These are phyloP conservation scores for Cytospora piceicola DNA, from an alignment of 2,329 filamentous ascomycete species.

Conservation along the genomic window DNA sequence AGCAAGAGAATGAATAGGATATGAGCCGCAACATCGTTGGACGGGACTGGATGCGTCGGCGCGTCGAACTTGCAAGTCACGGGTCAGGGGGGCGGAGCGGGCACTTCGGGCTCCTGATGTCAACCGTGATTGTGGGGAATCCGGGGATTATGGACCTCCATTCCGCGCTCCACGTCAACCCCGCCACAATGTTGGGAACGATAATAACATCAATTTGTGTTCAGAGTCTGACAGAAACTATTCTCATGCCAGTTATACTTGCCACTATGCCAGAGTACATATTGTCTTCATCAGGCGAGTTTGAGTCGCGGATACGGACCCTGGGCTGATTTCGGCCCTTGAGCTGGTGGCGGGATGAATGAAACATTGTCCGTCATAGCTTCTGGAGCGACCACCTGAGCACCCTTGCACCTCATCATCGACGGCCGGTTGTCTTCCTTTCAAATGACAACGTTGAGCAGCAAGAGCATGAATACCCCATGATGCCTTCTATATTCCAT, in stretches of 20 bases:
- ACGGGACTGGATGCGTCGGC: no score
- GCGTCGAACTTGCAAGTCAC: not conserved
- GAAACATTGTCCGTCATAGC: constrained; percentile 8
- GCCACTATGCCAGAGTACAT: not conserved
- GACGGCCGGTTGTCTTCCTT: not conserved
- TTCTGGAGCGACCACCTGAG: not conserved
- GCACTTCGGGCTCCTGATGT: no score
- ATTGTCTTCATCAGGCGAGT: not conserved
- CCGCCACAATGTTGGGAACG: no score
- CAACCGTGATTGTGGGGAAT: not conserved
- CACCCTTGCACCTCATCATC: not conserved
- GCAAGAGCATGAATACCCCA: constrained; percentile 9
- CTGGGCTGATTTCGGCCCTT: not conserved
- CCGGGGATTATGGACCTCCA: not conserved
- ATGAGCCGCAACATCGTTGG: not conserved
- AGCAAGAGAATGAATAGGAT: not conserved
- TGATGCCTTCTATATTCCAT: constrained; percentile 15
- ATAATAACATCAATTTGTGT: no score
- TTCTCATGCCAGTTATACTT: no score
- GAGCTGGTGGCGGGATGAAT: not conserved
- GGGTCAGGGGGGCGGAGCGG: no score
- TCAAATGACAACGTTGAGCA: not conserved
- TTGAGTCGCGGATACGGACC: not conserved
- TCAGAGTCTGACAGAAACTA: no score
- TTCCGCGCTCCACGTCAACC: not conserved